A percentile compares a stretch with the other conserved stretches of the same genome.
Conservation (phyloP, 1,284 basidiomycete species). For the Trichosporon sp. region DNA sequence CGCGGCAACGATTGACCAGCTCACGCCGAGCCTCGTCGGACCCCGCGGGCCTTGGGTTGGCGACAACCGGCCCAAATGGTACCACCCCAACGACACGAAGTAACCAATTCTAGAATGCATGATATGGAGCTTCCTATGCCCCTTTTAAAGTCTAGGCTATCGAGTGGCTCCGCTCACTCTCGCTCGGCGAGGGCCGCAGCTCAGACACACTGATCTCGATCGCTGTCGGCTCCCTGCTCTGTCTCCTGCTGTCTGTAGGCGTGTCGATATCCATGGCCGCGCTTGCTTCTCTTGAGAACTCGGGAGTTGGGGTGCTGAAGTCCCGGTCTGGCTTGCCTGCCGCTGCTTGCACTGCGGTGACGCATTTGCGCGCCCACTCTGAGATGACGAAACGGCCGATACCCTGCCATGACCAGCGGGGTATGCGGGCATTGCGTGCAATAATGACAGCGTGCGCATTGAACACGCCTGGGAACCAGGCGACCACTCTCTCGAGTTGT, state of each 20-base stretch:
- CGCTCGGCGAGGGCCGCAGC: not conserved
- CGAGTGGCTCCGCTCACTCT: not conserved
- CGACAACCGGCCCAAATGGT: slow-evolving; percentile 45
- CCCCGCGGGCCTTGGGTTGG: slow-evolving; percentile 54
- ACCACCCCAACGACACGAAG: not conserved
- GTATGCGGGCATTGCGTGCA: slow-evolving; percentile 34
- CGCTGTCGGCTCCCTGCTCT: not conserved
- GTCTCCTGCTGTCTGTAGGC: not conserved
- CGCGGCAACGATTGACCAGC: slow-evolving; percentile 61
- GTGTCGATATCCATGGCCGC: too few species aligned
- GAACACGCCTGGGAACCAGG: slow-evolving; percentile 52
- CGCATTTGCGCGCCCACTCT: slow-evolving; percentile 37
- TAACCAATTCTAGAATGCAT: not conserved
- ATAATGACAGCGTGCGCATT: slow-evolving; percentile 51
- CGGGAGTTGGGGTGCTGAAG: not conserved
- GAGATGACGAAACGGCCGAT: slow-evolving; percentile 42
- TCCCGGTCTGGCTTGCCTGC: not conserved
- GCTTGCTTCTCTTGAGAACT: too few species aligned
- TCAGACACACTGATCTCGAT: not conserved
- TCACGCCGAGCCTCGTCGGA: slow-evolving; percentile 76
- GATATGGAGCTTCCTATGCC: not conserved
- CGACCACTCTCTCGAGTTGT: slow-evolving; percentile 44
- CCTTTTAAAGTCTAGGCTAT: not conserved
- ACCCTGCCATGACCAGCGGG: slow-evolving; percentile 38
- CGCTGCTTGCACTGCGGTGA: slow-evolving; percentile 25